A percentile compares a stretch with the other conserved stretches of the same genome.
Conservation (phyloP, 1,284 basidiomycete genomes). For the Rhodotorula glutinis region DNA sequence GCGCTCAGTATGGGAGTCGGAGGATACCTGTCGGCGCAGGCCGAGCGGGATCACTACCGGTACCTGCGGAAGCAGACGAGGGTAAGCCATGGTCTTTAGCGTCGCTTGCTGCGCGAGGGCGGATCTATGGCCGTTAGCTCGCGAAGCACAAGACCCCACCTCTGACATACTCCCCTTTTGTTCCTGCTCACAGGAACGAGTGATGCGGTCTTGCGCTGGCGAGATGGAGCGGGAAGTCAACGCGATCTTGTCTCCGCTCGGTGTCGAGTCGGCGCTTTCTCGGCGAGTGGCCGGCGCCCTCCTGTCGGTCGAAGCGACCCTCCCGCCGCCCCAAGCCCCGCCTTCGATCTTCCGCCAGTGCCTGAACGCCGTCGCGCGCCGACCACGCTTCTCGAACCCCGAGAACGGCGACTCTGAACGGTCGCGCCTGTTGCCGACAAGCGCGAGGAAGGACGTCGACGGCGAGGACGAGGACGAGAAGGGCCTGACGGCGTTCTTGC, state of each 20-base stretch:
- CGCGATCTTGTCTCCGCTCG: slow-evolving; percentile 80
- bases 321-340: slow-evolving; percentile 27
- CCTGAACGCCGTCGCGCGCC: slow-evolving; percentile 39
- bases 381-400: slow-evolving; percentile 31
- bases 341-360: slow-evolving; percentile 34
- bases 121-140: background rate
- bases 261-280: slow-evolving; percentile 77
- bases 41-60: slow-evolving; percentile 82
- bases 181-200: slow-evolving; percentile 60
- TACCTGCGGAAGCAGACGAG: slow-evolving; percentile 60
- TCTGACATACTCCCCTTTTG: too few relatives aligned
- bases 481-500: slow-evolving; percentile 81
- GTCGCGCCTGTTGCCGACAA: slow-evolving; percentile 15
- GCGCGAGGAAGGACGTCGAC: background rate
- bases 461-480: slow-evolving; percentile 67
- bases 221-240: slow-evolving; percentile 95
- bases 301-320: slow-evolving; percentile 46
- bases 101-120: background rate
- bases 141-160: too few relatives aligned
- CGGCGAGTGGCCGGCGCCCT: slow-evolving; percentile 72
- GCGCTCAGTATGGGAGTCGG: slow-evolving; percentile 94
- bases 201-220: slow-evolving; percentile 78
- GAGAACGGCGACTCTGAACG: slow-evolving; percentile 18
- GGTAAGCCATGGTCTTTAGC: slow-evolving; percentile 3
- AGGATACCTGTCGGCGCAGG: slow-evolving; percentile 92